These are phyloP conservation scores for Conidiobolus incongruus DNA, from an alignment of 371 early-diverging fungal genomes.

Conservation along the genomic window DNA sequence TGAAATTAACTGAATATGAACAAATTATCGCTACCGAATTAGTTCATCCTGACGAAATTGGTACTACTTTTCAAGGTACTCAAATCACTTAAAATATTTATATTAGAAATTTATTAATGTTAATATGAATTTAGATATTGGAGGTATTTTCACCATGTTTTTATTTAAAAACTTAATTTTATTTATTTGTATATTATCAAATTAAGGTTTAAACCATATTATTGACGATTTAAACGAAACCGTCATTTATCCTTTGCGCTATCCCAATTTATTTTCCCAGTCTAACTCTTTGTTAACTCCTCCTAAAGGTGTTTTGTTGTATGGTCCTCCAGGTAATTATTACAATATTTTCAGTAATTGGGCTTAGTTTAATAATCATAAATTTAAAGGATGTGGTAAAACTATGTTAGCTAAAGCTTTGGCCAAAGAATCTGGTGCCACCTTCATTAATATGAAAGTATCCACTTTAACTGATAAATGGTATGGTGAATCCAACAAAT, in stretches of 20 bases:
- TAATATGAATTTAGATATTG: background rate
- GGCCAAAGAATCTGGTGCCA: conserved; percentile 85
- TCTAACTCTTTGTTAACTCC: conserved; percentile 70
- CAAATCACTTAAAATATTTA: background rate
- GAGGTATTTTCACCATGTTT: background rate
- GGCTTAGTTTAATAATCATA: background rate
- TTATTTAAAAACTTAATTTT: background rate
- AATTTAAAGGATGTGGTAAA: conserved; percentile 61
- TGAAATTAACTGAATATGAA: conserved; percentile 79
- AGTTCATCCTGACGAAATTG: conserved; percentile 75
- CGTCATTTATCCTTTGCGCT: conserved; percentile 82
- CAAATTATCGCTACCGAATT: conserved; percentile 84
- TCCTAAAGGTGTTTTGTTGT: conserved; percentile 82
- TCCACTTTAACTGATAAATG: conserved; percentile 94
- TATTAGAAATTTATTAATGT: background rate
- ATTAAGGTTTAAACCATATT: conserved; percentile 53
- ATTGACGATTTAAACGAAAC: conserved; percentile 77
- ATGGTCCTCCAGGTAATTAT: conserved; percentile 67
- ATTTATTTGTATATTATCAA: background rate
- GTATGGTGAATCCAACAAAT: conserved; percentile 91
- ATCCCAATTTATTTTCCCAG: conserved; percentile 74
- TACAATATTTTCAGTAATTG: background rate
- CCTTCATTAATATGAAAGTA: conserved; percentile 82
- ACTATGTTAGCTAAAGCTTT: conserved; percentile 95
- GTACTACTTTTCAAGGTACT: conserved; percentile 55